Evolutionary conservation across 306 rosid species (phyloP).

Genomic region (Prunus campanulata): DNA sequence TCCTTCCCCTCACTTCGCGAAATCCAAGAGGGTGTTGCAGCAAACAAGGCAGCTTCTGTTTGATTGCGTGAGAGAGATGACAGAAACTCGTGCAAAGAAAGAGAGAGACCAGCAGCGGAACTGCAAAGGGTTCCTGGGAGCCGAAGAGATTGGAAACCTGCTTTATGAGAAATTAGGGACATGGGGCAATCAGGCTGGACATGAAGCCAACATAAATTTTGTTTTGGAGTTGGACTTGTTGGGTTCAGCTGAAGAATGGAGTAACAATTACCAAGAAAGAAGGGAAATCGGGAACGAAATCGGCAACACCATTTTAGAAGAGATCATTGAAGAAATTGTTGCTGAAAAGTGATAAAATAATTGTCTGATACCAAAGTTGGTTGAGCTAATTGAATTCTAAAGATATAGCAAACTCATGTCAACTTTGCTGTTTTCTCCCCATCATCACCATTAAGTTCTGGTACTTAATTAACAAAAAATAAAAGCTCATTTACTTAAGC

Average conservation of each 20-base stretch:
- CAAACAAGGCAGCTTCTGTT: slow-evolving; percentile 64
- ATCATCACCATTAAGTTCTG: no score
- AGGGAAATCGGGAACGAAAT: slow-evolving; percentile 49
- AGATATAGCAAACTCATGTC: not conserved
- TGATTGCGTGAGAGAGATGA: slow-evolving; percentile 63
- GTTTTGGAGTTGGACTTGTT: slow-evolving; percentile 40
- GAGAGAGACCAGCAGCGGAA: slow-evolving; percentile 2
- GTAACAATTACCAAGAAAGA: slow-evolving; percentile 33
- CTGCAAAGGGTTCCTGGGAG: slow-evolving; percentile 28
- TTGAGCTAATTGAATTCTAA: not conserved
- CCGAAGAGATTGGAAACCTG: slow-evolving; percentile 50
- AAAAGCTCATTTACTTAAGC: no score
- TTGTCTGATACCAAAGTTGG: not conserved
- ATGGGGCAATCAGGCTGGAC: slow-evolving; percentile 36
- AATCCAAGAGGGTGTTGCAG: slow-evolving; percentile 46
- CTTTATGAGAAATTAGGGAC: slow-evolving; percentile 37
- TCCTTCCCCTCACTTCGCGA: slow-evolving; percentile 36
- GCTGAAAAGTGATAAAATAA: slow-evolving; percentile 19
- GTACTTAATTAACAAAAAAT: no score
- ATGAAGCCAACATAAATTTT: slow-evolving; percentile 22
- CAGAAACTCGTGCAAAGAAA: slow-evolving; percentile 27
- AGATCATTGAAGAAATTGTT: slow-evolving; percentile 42
- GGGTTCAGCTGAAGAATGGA: slow-evolving; percentile 52
- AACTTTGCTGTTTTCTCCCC: no score
- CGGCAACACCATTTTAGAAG: slow-evolving; percentile 54